Conservation (phyloP, 495 filamentous ascomycete species). For the Aspergillus heteromorphus region DNA sequence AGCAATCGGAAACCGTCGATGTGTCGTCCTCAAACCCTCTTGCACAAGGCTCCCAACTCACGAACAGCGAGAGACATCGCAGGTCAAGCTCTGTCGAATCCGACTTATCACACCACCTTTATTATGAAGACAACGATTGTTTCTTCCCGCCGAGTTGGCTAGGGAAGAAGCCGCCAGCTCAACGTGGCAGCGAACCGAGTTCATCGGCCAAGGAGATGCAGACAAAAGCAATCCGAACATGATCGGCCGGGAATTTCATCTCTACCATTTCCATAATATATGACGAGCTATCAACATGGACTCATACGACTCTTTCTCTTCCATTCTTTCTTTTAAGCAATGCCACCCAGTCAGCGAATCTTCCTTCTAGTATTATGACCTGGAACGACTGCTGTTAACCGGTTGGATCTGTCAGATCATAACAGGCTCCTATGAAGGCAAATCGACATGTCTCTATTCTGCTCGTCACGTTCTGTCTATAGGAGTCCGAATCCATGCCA, state of each 20-base stretch:
- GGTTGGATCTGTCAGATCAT: too few species aligned
- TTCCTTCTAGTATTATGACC: too few species aligned
- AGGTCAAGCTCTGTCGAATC: slow-evolving; percentile 3
- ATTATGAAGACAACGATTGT: slow-evolving; percentile 38
- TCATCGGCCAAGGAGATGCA: neutral
- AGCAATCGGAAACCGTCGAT: neutral
- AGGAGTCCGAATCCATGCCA: too few species aligned
- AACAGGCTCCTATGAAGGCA: too few species aligned
- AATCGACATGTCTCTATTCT: too few species aligned
- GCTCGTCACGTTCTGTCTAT: too few species aligned
- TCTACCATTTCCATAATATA: too few species aligned
- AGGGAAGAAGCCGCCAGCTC: slow-evolving; percentile 17
- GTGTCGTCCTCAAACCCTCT: neutral
- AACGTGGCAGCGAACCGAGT: neutral
- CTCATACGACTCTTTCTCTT: too few species aligned
- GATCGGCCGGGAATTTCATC: neutral
- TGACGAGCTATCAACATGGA: too few species aligned
- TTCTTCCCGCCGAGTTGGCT: slow-evolving; percentile 38
- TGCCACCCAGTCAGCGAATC: too few species aligned
- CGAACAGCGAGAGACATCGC: neutral
- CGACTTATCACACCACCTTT: slow-evolving; percentile 28
- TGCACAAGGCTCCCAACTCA: neutral
- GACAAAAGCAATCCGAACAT: neutral
- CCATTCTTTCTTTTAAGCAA: too few species aligned
- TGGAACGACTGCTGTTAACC: too few species aligned